Conservation (phyloP, 2,329 filamentous ascomycete genomes). For the Penicillium rolfsii region DNA sequence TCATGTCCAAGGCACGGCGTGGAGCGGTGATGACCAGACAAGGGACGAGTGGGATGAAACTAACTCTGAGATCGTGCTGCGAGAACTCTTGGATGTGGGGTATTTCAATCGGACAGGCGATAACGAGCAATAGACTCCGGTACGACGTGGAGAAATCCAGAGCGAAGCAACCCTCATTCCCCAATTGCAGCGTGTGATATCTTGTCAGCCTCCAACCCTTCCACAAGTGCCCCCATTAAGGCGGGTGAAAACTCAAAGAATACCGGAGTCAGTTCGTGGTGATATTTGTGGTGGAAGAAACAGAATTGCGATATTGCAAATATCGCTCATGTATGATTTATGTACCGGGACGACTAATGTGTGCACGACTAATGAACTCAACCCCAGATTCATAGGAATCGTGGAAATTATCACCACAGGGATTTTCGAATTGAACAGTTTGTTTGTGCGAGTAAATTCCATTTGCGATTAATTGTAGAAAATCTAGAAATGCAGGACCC, state of each 20-base stretch:
- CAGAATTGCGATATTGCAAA: background rate
- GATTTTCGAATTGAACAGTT: no score
- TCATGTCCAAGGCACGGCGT: background rate
- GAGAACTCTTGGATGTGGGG: background rate
- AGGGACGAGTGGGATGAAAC: background rate
- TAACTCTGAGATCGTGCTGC: background rate
- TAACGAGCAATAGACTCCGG: background rate
- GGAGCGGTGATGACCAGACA: background rate
- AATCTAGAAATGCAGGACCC: no score
- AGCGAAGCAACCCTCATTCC: background rate
- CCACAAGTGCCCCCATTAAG: no score
- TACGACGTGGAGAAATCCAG: background rate
- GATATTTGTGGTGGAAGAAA: background rate
- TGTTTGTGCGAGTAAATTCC: no score
- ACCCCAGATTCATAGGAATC: no score
- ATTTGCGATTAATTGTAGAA: no score
- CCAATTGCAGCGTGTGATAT: background rate
- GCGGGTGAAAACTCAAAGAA: background rate
- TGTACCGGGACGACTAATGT: background rate
- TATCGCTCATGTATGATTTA: background rate
- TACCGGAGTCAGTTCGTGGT: background rate
- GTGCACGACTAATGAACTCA: background rate
- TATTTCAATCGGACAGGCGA: background rate
- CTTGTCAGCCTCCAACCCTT: background rate
- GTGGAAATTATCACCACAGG: no score